Evolutionary conservation across 768 basidiomycete genomes (phyloP), one percentile per base, ranked within the genome.

Genomic region (Leccinum obscurum): DNA sequence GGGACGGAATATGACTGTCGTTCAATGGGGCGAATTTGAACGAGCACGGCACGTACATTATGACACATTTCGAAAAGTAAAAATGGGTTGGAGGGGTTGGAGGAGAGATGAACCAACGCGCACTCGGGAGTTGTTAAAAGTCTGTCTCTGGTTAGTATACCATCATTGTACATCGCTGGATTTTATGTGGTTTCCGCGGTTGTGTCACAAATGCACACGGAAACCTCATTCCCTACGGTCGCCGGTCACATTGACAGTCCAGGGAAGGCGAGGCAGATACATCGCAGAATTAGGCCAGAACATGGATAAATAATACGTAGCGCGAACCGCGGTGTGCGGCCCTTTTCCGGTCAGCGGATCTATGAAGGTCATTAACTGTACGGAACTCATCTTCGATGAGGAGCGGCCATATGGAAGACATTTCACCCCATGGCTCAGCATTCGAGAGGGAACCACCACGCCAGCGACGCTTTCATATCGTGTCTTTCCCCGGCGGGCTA

Each of bases 61-160:
- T 88, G 83, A 72, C 89, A 91, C 89, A 90, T 90, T 57, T 64
- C 15, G 57, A 58, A 30, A 58, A 59, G 61, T 58, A 58, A 56
- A 57, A 22, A 22, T 46, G 44, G 64, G 52, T 55, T 60, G 59
- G 62, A 64, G 41, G 41, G 41, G 41, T 64, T 52, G 64, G 63
- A 54, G 57, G 59, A 54, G 62, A 64, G 56, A 52, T 59, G 64
- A 55, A 58, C 50, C 35, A 54, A 62, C 34, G 41, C 62, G 59
- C 52, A 54, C 59, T 50, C 65, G 59, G 67, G 58, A 64, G 61
- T 60, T 62, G 57, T 65, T 63, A 61, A 56, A 59, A 64, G 60
- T 51, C 44, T 37, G 64, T 57, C 44, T 64, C 61, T 55, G 24
- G 60, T 60, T 64, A 56, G 54, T 44, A 30, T 53, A 63, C 55